Percentiles rank a stretch among this genome's conserved stretches.
These are phyloP conservation scores for Pythium scleroteichum DNA, from an alignment of 352 stramenopile species.

Conservation along the genomic window DNA sequence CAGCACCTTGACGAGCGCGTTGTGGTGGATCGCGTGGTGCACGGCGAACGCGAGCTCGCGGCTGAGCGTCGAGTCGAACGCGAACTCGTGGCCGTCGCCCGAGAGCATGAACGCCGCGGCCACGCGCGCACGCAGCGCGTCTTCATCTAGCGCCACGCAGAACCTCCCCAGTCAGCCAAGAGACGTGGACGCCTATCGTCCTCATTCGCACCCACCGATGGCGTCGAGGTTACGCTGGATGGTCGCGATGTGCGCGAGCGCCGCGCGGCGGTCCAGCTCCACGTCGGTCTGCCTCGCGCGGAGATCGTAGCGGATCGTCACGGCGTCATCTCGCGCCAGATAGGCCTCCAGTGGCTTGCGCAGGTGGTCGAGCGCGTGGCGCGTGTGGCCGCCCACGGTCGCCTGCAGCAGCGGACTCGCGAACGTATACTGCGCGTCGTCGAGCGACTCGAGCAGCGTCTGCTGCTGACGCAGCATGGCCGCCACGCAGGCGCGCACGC, in stretches of 20 bases:
- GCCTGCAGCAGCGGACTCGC: slow-evolving; percentile 59
- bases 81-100: slow-evolving; percentile 62
- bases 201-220: slow-evolving; percentile 23
- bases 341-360: slow-evolving; percentile 63
- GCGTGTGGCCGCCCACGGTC: slow-evolving; percentile 71
- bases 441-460: slow-evolving; percentile 44
- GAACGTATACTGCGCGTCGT: slow-evolving; percentile 67
- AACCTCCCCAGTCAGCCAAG: no score
- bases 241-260: slow-evolving; percentile 53
- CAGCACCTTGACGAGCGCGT: slow-evolving; percentile 77
- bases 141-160: slow-evolving; percentile 23
- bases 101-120: slow-evolving; percentile 80
- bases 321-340: background rate
- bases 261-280: slow-evolving; percentile 56
- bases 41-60: slow-evolving; percentile 83
- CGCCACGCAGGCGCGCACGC: slow-evolving; percentile 41
- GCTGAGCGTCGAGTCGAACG: slow-evolving; percentile 69
- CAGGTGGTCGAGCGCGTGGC: slow-evolving; percentile 81
- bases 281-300: slow-evolving; percentile 66
- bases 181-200: no score
- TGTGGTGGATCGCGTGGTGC: slow-evolving; percentile 88
- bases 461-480: slow-evolving; percentile 75
- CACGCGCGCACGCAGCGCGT: slow-evolving; percentile 31
- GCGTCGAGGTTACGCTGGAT: slow-evolving; percentile 38
- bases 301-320: slow-evolving; percentile 63